phyloP scores from a whole-genome alignment of 2,329 filamentous ascomycete genomes.

The Claviceps digitariae region DNA sequence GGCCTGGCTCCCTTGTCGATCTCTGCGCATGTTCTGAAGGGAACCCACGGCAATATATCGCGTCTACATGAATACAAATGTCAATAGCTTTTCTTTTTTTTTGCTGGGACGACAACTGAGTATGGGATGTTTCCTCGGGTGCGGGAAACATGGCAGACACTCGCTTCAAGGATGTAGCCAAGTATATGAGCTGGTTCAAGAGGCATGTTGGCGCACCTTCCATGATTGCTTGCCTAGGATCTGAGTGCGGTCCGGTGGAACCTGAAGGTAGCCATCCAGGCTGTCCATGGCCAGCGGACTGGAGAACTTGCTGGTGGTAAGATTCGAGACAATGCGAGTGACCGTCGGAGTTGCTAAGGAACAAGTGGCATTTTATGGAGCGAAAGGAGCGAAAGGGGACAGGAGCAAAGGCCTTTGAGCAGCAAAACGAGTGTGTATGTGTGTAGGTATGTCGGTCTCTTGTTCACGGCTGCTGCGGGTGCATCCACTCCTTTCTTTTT shows the following conservation, averaged over 20 bases:
- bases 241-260: constrained; percentile 36
- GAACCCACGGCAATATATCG: constrained; percentile 46
- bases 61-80: constrained; percentile 23
- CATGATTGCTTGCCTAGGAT: constrained; percentile 37
- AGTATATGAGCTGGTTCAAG: neutral
- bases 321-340: neutral
- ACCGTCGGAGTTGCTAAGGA: neutral
- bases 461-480: neutral
- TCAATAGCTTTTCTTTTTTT: constrained; percentile 5
- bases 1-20: constrained; percentile 22
- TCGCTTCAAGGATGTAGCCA: neutral
- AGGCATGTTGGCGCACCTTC: constrained; percentile 30
- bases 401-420: neutral
- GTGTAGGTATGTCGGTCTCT: neutral
- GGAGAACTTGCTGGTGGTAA: neutral
- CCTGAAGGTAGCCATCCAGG: constrained; percentile 33
- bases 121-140: neutral
- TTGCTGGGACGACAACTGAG: neutral
- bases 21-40: constrained; percentile 18
- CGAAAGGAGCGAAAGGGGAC: neutral
- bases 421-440: neutral
- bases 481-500: constrained; percentile 1
- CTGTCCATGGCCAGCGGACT: constrained; percentile 19
- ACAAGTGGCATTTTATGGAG: neutral
- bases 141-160: neutral